Evolutionary conservation across 495 filamentous ascomycete genomes (phyloP), one percentile per base, ranked within the genome.

Genomic region (Tetracladium marchalianum): DNA sequence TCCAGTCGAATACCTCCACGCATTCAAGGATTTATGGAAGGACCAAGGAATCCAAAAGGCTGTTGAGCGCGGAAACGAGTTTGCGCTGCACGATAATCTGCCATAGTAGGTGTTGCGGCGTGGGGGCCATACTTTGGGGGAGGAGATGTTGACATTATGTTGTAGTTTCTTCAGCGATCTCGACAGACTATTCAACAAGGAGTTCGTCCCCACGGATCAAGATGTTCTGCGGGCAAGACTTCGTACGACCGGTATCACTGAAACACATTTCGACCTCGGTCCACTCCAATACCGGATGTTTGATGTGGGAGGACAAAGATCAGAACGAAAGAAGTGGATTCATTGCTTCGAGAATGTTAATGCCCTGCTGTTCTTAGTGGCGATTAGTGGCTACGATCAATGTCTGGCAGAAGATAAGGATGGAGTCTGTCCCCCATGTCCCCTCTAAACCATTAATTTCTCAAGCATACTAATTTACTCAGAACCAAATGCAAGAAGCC

Each of bases 401-500:
- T 90, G 90, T 56, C 68, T 98, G 16, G 87, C 97, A 2, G 92
- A 98, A 66, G 92, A 98, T 62, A 92, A 95, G 66, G 94, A 92
- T 53, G 93, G 88, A 39, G 90, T 96, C 75, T 67, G 87, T 74
- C n/a, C 31, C 27, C 32, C 46, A 35, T 17, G n/a, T n/a, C n/a
- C n/a, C n/a, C n/a, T 18, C 16, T 6, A 36, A 42, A n/a, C 50
- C 44, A 4, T 38, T 12, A 33, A 18, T 7, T 17, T 17, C 31
- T 17, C 31, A 13, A n/a, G 15, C 11, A 35, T 43, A 41, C 43
- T 42, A 35, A 50, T 35, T 24, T 22, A 44, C 42, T 7, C 58
- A 95, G 90, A 98, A 98, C 60, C 92, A 96, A 90, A 98, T 98
- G 92, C 90, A 95, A 66, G 92, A 98, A 66, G 93, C 92, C 4